Evolutionary conservation across 768 basidiomycete species (phyloP), one percentile per base, ranked within the genome.

Genomic region (Auriscalpium microsporum): DNA sequence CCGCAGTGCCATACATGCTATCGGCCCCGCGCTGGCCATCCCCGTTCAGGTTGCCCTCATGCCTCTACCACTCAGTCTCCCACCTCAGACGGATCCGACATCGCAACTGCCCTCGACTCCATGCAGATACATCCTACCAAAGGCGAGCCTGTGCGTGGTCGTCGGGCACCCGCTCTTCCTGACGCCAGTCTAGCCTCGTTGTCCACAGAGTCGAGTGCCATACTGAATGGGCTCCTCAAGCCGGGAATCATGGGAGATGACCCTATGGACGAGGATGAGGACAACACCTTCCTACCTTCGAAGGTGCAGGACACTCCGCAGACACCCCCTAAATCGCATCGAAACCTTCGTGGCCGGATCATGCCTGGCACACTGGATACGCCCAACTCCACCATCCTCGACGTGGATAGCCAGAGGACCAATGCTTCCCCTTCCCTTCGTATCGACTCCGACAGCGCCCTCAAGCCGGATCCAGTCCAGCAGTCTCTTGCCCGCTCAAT

Each of bases 11-110:
- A 68, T 45, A 78, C 78, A 62, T 85, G 83, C 64, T 72, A 75
- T 56, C 77, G 77, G 21, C 81, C 81, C 0, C 73, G 75, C 55
- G 75, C 72, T 17, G 83, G 84, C 0, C 84, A 85, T 62, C 84
- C 84, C 13, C 82, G 83, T 51, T 78, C 79, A 2, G 82, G 83
- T 8, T 84, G 84, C 63, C 80, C 81, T 2, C 77, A 69, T 54
- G 65, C 59, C 28, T 28, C 28, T 28, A 1, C 21, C 28, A 28
- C 28, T 28, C 21, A 17, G 19, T 23, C 54, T 52, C 21, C 53
- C 51, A 11, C 36, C 19, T 14, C 35, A 45, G 44, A 34, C 49
- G 45, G 17, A 13, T 23, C 33, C 13, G 59, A 58, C 11, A 52
- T 62, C 21, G 23, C 52, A 21, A 10, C 33, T 35, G 51, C 58